A percentile compares a stretch with the other conserved stretches of the same genome.
phyloP scores from a whole-genome alignment of 2,329 filamentous ascomycete genomes.

The Epichloe scottii region DNA sequence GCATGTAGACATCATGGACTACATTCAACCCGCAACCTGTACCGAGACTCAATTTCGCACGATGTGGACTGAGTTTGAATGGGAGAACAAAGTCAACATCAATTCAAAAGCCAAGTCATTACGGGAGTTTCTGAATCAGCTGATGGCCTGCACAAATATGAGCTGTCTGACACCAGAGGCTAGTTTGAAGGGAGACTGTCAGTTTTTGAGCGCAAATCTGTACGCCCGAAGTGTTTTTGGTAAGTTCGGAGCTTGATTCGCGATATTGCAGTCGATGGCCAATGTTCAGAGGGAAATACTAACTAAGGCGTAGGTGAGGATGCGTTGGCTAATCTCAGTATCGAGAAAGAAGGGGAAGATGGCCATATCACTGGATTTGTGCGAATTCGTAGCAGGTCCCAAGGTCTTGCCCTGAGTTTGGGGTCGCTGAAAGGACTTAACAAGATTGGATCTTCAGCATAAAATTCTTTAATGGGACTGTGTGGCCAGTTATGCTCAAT shows the following conservation, averaged over 20 bases:
- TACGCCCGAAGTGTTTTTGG: conserved; percentile 97
- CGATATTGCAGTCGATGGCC: neutral
- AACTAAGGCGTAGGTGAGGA: conserved; percentile 66
- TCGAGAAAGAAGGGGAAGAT: conserved; percentile 92
- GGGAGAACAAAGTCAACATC: conserved; percentile 99
- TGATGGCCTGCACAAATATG: conserved; percentile 99
- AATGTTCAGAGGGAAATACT: conserved; percentile 7
- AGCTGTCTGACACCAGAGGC: conserved; percentile 93
- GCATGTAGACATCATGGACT: conserved; percentile 99
- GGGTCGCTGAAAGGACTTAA: conserved; percentile 91
- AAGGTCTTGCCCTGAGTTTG: conserved; percentile 85
- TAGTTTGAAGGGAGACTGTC: conserved; percentile 91
- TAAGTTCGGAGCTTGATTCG: conserved; percentile 38
- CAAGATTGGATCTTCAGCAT: conserved; percentile 47
- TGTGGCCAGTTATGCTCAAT: neutral
- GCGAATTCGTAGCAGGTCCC: conserved; percentile 90
- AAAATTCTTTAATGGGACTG: neutral
- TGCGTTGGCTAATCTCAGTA: conserved; percentile 90
- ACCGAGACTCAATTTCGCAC: conserved; percentile 96
- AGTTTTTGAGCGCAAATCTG: conserved; percentile 92
- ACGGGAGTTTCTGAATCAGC: conserved; percentile 79
- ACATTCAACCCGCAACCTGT: conserved; percentile 94
- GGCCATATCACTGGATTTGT: conserved; percentile 96
- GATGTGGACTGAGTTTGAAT: conserved; percentile 99
- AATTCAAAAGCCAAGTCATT: conserved; percentile 91